Evolutionary conservation across 352 stramenopile genomes (phyloP).

Genomic region (Phytophthora cryptogea): DNA sequence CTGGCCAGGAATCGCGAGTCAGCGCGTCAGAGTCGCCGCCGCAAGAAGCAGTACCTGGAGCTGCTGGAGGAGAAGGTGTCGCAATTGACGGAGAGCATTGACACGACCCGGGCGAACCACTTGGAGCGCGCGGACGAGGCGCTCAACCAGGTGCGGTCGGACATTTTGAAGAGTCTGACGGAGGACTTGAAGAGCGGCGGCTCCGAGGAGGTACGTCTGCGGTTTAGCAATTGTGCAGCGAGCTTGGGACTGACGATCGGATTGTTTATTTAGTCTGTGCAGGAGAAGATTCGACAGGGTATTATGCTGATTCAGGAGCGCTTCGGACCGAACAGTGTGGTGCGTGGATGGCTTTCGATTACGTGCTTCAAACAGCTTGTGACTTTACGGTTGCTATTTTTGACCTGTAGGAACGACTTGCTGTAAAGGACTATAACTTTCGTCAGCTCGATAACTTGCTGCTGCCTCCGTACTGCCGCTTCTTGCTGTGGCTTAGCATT

Average conservation of each 20-base stretch:
- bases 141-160: conserved; percentile 73
- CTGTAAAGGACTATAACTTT: conserved; percentile 91
- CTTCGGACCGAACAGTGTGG: conserved; percentile 85
- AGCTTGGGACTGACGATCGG: neutral
- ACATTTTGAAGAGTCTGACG: conserved; percentile 71
- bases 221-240: neutral
- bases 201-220: conserved; percentile 47
- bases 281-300: conserved; percentile 80
- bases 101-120: conserved; percentile 74
- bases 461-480: conserved; percentile 87
- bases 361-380: neutral
- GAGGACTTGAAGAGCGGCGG: conserved; percentile 71
- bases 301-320: conserved; percentile 82
- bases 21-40: conserved; percentile 83
- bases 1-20: conserved; percentile 89
- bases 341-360: conserved; percentile 14
- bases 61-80: conserved; percentile 89
- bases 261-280: conserved; percentile 34
- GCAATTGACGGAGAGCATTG: conserved; percentile 88
- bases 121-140: conserved; percentile 79
- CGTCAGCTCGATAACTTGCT: conserved; percentile 86
- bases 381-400: conserved; percentile 6
- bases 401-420: conserved; percentile 64
- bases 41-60: conserved; percentile 91
- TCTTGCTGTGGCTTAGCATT: conserved; percentile 89